phyloP scores from a whole-genome alignment of 345 rosid genomes.

The Salix suchowensis region DNA sequence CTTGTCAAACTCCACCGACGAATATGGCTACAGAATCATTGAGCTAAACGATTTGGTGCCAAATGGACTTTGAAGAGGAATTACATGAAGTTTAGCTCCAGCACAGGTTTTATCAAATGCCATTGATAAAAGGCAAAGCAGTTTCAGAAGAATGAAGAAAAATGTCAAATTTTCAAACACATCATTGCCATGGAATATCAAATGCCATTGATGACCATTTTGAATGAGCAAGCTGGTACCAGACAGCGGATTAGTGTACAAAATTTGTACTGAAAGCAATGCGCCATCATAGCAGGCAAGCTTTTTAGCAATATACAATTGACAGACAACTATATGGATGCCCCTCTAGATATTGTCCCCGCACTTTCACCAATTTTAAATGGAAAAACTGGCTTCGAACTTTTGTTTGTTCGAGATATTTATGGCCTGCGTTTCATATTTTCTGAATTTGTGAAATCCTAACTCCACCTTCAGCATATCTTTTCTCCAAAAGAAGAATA shows the following conservation, averaged over 20 bases:
- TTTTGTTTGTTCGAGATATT: no score
- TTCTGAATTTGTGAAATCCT: neutral
- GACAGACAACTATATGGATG: neutral
- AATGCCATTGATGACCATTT: neutral
- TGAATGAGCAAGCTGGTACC: neutral
- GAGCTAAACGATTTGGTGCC: no score
- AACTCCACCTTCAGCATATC: neutral
- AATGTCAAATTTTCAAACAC: neutral
- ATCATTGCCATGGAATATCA: no score
- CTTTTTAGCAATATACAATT: neutral
- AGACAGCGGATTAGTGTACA: neutral
- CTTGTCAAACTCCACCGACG: neutral
- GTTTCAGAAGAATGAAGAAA: neutral
- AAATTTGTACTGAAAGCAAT: no score
- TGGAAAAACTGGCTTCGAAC: neutral
- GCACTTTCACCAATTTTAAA: neutral
- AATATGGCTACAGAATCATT: neutral
- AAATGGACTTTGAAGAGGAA: neutral
- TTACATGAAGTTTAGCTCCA: neutral
- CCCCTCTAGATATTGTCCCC: neutral
- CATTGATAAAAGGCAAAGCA: neutral
- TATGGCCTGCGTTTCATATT: no score
- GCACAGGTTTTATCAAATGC: no score
- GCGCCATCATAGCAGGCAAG: neutral
- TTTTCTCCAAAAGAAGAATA: neutral